A percentile compares a stretch with the other conserved stretches of the same genome.
These are phyloP conservation scores for Saxophila tyrrhenica DNA, from an alignment of 495 filamentous ascomycete genomes.

Conservation along the genomic window DNA sequence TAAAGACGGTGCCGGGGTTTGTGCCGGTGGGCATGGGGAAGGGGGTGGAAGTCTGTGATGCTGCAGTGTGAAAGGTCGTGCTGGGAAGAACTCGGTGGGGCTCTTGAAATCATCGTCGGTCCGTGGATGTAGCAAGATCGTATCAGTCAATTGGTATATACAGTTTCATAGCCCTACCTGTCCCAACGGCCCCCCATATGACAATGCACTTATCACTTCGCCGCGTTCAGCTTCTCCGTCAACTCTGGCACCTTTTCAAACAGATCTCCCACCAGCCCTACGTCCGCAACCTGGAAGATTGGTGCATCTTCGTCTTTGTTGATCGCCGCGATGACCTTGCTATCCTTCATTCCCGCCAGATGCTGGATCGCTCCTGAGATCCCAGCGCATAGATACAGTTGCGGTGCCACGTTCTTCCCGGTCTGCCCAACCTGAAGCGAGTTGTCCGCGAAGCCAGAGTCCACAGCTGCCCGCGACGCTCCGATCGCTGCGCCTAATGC, in stretches of 20 bases:
- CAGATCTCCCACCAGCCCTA: conserved; percentile 87
- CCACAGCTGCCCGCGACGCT: conserved; percentile 87
- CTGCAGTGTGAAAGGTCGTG: no score
- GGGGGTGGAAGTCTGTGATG: no score
- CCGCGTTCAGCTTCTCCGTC: conserved; percentile 85
- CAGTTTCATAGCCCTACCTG: background rate
- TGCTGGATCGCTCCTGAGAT: conserved; percentile 98
- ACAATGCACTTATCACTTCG: conserved; percentile 5
- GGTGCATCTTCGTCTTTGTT: conserved; percentile 97
- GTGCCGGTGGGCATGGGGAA: no score
- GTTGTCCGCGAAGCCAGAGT: conserved; percentile 98
- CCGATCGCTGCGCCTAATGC: conserved; percentile 86
- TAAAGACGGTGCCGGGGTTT: no score
- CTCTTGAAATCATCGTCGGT: no score
- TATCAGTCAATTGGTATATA: background rate
- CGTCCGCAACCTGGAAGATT: conserved; percentile 96
- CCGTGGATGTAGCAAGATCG: no score
- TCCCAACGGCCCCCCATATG: no score
- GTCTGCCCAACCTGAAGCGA: conserved; percentile 96
- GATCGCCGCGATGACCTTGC: conserved; percentile 97
- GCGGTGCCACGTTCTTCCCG: conserved; percentile 93
- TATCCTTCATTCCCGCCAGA: conserved; percentile 98
- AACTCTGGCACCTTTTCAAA: conserved; percentile 93
- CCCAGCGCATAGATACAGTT: conserved; percentile 88
- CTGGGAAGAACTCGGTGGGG: no score